phyloP scores from a whole-genome alignment of 441 rosid species.

The Francoa sonchifolia region DNA sequence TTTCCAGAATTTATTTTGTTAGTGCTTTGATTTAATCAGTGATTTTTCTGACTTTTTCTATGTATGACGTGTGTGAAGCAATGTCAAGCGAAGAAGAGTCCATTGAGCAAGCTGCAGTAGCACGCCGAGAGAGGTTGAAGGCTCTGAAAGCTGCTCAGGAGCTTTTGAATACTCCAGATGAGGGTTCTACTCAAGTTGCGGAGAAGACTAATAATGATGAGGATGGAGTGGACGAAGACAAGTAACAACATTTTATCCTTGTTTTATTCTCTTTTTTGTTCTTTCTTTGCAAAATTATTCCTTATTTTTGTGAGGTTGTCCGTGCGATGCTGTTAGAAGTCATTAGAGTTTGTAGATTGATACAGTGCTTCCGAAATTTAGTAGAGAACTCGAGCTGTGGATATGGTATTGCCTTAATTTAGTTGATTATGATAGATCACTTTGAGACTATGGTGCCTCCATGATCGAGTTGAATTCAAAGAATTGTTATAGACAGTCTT shows the following conservation, averaged over 20 bases:
- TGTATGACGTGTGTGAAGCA: no score
- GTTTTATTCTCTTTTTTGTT: not conserved
- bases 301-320: not conserved
- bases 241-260: slow-evolving; percentile 23
- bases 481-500: no score
- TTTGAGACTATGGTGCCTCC: no score
- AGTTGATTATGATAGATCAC: no score
- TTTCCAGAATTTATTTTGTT: no score
- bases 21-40: no score
- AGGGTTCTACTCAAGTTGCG: slow-evolving; percentile 16
- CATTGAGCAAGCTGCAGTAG: slow-evolving; percentile 54
- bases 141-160: slow-evolving; percentile 77
- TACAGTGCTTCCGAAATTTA: no score
- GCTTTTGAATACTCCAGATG: slow-evolving; percentile 34
- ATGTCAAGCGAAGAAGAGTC: slow-evolving; percentile 62
- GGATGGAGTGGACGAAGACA: slow-evolving; percentile 22
- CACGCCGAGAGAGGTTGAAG: slow-evolving; percentile 64
- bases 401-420: no score
- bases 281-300: not conserved
- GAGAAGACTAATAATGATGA: slow-evolving; percentile 21
- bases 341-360: no score
- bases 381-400: no score
- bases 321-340: not conserved
- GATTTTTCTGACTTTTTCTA: no score
- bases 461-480: no score